These are phyloP conservation scores for Populus hybrid DNA, from an alignment of 441 rosid species.

Conservation along the genomic window DNA sequence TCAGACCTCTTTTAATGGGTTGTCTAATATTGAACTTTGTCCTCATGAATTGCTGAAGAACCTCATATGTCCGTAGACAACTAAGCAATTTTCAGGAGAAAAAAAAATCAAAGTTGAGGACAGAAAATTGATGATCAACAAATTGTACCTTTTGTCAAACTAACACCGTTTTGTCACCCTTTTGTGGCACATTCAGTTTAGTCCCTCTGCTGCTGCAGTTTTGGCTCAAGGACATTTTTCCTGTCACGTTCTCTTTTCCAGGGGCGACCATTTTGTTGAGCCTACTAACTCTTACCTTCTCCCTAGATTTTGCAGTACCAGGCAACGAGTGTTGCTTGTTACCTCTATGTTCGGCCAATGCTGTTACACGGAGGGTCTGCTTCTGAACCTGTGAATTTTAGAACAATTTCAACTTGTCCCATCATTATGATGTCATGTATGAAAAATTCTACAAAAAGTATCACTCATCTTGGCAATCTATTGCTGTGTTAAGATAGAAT, in stretches of 20 bases:
- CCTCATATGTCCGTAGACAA: background rate
- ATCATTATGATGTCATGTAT: background rate
- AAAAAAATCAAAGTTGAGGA: too few relatives aligned
- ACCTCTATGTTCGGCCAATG: slow-evolving; percentile 22
- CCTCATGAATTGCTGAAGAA: background rate
- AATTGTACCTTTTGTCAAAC: background rate
- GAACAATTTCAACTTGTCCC: background rate
- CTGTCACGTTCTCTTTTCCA: slow-evolving; percentile 42
- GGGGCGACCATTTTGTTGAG: background rate
- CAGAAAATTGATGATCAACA: too few relatives aligned
- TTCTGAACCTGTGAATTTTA: slow-evolving; percentile 32
- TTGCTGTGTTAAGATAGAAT: background rate
- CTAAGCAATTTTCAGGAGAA: background rate
- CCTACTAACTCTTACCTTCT: slow-evolving; percentile 13
- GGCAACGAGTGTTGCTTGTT: slow-evolving; percentile 22
- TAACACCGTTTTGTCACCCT: slow-evolving; percentile 20
- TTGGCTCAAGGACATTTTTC: slow-evolving; percentile 18
- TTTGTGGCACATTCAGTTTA: slow-evolving; percentile 20
- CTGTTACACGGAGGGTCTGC: slow-evolving; percentile 21
- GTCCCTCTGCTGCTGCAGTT: slow-evolving; percentile 22
- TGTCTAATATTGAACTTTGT: background rate
- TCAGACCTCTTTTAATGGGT: background rate
- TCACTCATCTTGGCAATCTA: background rate
- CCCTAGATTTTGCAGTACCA: slow-evolving; percentile 23
- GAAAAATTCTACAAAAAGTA: background rate